Conservation (phyloP, 805 yeast species). For the Metschnikowia picachoensis region DNA sequence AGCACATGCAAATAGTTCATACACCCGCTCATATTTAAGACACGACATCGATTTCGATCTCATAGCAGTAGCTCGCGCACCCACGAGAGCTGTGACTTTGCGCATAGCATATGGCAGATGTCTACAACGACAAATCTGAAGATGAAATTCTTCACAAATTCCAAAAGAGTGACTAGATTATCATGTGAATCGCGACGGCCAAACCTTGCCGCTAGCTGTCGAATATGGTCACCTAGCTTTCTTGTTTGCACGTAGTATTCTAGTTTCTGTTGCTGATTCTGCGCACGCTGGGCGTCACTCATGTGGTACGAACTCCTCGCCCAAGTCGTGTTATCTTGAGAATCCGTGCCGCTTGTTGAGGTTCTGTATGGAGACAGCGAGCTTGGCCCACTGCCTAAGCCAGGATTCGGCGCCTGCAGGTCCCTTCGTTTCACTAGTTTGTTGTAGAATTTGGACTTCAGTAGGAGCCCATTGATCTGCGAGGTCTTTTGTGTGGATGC, state of each 20-base stretch:
- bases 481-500: conserved; percentile 2
- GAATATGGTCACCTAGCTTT: conserved; percentile 17
- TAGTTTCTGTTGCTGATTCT: conserved; percentile 29
- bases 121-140: conserved; percentile 38
- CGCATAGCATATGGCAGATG: conserved; percentile 31
- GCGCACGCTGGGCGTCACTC: conserved; percentile 21
- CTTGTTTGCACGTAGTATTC: conserved; percentile 33
- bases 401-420: conserved; percentile 21
- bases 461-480: conserved; percentile 20
- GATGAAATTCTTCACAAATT: conserved; percentile 32
- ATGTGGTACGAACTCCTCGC: neutral
- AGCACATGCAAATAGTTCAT: conserved; percentile 55
- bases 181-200: conserved; percentile 14
- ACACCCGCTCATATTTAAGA: too few species aligned
- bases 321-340: conserved; percentile 7
- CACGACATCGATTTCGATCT: neutral
- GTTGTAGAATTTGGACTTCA: conserved; percentile 36
- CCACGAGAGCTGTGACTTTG: conserved; percentile 7
- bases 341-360: conserved; percentile 15
- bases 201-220: conserved; percentile 8
- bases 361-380: conserved; percentile 23
- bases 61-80: conserved; percentile 1
- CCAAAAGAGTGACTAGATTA: conserved; percentile 28
- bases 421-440: conserved; percentile 36
- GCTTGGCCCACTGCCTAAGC: conserved; percentile 14